phyloP scores from a whole-genome alignment of 306 rosid species.

The Begonia loranthoides region DNA sequence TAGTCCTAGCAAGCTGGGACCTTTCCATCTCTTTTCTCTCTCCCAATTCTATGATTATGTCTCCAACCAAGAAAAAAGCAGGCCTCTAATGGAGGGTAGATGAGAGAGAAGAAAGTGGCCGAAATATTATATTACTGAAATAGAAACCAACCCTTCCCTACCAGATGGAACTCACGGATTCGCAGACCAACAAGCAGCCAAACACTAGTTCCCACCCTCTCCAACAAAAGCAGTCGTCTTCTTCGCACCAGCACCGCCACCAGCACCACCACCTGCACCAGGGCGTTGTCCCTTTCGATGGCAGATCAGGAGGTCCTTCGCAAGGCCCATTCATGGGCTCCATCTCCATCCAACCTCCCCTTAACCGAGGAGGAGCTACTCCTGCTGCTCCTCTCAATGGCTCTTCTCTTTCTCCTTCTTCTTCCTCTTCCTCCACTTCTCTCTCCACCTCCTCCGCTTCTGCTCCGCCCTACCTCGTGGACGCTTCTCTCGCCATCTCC shows the following conservation, averaged over 20 bases:
- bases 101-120: no score
- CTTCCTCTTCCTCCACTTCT: constrained; percentile 20
- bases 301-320: constrained; percentile 18
- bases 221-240: constrained; percentile 19
- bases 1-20: no score
- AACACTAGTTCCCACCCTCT: background rate
- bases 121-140: no score
- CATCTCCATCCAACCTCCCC: constrained; percentile 39
- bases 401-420: constrained; percentile 20
- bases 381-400: constrained; percentile 6
- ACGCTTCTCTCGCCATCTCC: constrained; percentile 76
- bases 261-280: no score
- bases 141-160: constrained; percentile 24
- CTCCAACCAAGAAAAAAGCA: no score
- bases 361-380: constrained; percentile 3
- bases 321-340: constrained; percentile 49
- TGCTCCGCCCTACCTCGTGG: constrained; percentile 37
- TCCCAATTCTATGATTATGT: no score
- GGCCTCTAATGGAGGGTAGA: no score
- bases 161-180: constrained; percentile 67
- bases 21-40: no score
- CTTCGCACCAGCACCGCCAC: constrained; percentile 14
- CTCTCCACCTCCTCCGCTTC: constrained; percentile 20
- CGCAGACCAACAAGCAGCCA: constrained; percentile 32
- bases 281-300: constrained; percentile 46